phyloP scores from a whole-genome alignment of 192 early-diverging fungal species.

The Allomyces macrogynus region DNA sequence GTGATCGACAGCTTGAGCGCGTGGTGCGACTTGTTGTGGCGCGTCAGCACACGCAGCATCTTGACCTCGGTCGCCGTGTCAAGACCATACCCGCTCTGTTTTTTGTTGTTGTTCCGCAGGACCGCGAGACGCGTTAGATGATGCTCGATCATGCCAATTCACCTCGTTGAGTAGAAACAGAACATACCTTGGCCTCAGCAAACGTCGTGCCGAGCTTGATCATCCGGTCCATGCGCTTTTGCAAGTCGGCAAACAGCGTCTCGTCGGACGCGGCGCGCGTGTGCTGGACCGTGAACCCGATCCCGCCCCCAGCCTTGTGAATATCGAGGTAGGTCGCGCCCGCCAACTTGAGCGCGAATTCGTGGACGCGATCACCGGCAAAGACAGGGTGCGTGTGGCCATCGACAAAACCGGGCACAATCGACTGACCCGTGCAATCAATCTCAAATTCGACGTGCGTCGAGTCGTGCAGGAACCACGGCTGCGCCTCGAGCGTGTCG shows the following conservation, averaged over 20 bases:
- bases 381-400: slow-evolving; percentile 12
- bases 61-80: slow-evolving; percentile 10
- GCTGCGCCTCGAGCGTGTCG: neutral
- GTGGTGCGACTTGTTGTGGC: slow-evolving; percentile 3
- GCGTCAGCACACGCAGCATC: slow-evolving; percentile 6
- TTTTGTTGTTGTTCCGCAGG: no score
- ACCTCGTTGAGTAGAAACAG: no score
- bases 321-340: slow-evolving; percentile 11
- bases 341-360: slow-evolving; percentile 10
- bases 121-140: no score
- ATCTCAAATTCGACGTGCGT: neutral
- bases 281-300: slow-evolving; percentile 7
- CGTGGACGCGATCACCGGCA: slow-evolving; percentile 10
- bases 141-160: no score
- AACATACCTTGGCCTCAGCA: slow-evolving; percentile 7
- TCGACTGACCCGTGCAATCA: neutral
- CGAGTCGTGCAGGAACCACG: neutral
- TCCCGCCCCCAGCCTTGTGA: slow-evolving; percentile 9
- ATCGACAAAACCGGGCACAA: slow-evolving; percentile 5
- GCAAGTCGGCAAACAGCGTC: slow-evolving; percentile 2
- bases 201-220: slow-evolving; percentile 4
- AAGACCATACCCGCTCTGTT: slow-evolving; percentile 5
- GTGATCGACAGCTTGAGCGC: slow-evolving; percentile 7
- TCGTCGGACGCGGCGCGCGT: slow-evolving; percentile 4
- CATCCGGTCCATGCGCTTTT: slow-evolving; percentile 6